Evolutionary conservation across 305 asterid species (phyloP).

Genomic region (Euphrasia arctica): DNA sequence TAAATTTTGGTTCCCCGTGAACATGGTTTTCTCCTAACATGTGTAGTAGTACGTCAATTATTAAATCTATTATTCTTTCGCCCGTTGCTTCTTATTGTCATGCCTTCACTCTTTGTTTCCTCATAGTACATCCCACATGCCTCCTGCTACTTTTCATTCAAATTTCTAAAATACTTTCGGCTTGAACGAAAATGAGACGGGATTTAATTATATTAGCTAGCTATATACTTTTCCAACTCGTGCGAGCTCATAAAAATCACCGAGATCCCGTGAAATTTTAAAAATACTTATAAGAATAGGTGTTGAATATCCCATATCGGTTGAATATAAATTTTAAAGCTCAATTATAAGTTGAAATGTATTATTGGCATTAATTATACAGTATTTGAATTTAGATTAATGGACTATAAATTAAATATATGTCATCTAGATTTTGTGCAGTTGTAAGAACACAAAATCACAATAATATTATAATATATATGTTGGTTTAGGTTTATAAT

Average conservation of each 20-base stretch:
- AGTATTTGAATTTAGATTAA: too few relatives aligned
- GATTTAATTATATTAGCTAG: background rate
- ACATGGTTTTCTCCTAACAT: conserved; percentile 7
- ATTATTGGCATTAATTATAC: too few relatives aligned
- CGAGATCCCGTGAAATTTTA: too few relatives aligned
- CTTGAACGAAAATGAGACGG: too few relatives aligned
- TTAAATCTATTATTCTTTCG: conserved; percentile 2
- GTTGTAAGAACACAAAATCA: background rate
- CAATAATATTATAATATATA: background rate
- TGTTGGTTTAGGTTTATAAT: conserved; percentile 1
- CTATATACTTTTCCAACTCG: background rate
- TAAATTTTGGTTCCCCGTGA: background rate
- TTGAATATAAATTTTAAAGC: too few relatives aligned
- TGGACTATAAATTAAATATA: background rate
- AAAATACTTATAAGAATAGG: too few relatives aligned
- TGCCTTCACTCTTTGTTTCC: conserved; percentile 8
- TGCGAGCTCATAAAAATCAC: background rate
- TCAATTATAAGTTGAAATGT: too few relatives aligned
- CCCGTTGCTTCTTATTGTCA: conserved; percentile 13
- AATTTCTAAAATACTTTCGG: background rate
- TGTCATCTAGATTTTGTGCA: background rate
- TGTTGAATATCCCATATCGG: too few relatives aligned
- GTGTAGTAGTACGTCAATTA: background rate
- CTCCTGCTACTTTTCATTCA: background rate
- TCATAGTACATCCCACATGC: conserved; percentile 2